Evolutionary conservation across 2,329 filamentous ascomycete genomes (phyloP), one percentile per base, ranked within the genome.

Genomic region (Amauroascus verrucosus): DNA sequence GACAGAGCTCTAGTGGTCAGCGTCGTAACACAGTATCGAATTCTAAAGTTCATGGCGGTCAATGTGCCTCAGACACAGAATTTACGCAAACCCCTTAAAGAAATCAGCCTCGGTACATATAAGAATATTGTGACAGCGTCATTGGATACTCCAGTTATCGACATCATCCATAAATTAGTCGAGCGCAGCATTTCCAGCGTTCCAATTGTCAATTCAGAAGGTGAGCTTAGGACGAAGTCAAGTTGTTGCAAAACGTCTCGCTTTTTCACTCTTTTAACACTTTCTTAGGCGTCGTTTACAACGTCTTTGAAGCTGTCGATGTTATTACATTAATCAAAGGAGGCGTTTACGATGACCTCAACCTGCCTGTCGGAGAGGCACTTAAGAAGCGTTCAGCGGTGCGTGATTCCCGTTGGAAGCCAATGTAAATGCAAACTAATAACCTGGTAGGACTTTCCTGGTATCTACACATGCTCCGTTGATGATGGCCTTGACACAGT

Each of bases 31-130:
- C 93, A 98, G 70, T 98, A 98, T 71, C 86, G 94, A 55, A 97
- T 98, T 62, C 80, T 98, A 59, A 98, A 98, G 68, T 98, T 98
- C 68, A 94, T 98, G 57, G 90, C 93, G 9, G 91, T 98, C 70
- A 98, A 98, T 70, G 83, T 87, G 38, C 83, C 84, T 62, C 86
- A 95, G 66, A 96, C 91, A 3, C 85, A 94, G 62, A 80, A 89
- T 65, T 74, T 98, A 57, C 87, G 88, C 66, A 96, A 95, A 72
- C 84, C 88, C 8, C 77, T 98, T 54, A 81, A 82, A 56, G 89
- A 96, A 58, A 80, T 97, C 53, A 81, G 82, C 24, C 77, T 98
- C 7, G 94, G 93, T 49, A 91, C 88, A 1, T 97, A 95, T 68
- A 74, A 77, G 20, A 79, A 88, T 60, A 73, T 98, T 53, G 82